Evolutionary conservation across 2,329 filamentous ascomycete species (phyloP), one percentile per base, ranked within the genome.

Genomic region (Scedosporium boydii): DNA sequence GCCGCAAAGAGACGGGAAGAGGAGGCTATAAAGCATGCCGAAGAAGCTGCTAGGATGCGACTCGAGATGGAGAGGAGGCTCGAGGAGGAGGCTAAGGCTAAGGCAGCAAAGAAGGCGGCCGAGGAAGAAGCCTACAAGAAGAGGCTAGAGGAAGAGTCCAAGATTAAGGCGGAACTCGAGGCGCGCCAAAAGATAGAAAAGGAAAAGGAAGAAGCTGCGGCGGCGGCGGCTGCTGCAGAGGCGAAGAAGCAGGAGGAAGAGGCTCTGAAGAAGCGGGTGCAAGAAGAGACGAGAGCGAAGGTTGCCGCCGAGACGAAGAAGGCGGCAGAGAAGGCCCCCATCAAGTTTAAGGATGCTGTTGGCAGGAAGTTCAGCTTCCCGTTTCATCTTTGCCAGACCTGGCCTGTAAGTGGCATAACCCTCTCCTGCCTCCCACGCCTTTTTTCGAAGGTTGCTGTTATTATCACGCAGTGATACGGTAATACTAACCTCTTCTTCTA

Each of bases 311-410:
- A 80, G 60, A 75, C 76, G 18, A 79, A 80, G 69, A 79, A 79
- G 68, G 78, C 80, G 65, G 76, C 74, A 66, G 83, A 87, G 48
- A 89, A 91, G 73, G 80, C 86, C 53, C 90, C 90, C 2, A 90
- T 96, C 72, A 88, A 87, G 67, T 96, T 96, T 77, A 96, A 96
- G 75, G 93, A 97, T 72, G 92, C 92, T 0, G 86, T 97, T 16
- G 90, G 91, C 38, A 84, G 93, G 67, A 96, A 96, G 74, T 97
- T 96, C 73, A 95, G 86, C 75, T 96, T 97, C 70, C 93, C 93
- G 1, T 96, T 88, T 75, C 85, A 93, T 66, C 74, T 96, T 34
- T 96, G 92, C 74, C 85, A 87, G 69, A 95, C 87, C 2, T 96
- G 91, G 91, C 78, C 81, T 78, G 90, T 93, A 84, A 72, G 85